phyloP scores from a whole-genome alignment of 352 stramenopile genomes.

The Phytophthora agathidicida region DNA sequence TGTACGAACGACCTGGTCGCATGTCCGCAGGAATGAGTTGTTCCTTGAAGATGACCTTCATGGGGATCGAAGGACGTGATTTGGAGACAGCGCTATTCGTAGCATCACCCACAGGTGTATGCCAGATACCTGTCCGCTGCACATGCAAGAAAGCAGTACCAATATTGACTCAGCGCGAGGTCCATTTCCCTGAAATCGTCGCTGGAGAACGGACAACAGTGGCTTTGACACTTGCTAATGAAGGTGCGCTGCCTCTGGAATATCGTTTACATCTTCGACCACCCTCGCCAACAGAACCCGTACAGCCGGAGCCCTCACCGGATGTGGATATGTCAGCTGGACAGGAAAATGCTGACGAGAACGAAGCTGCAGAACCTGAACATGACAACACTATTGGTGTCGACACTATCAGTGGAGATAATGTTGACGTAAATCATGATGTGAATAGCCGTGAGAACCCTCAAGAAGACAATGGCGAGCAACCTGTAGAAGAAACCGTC shows the following conservation, averaged over 20 bases:
- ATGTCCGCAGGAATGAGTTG: constrained; percentile 92
- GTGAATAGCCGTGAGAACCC: background rate
- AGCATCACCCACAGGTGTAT: constrained; percentile 79
- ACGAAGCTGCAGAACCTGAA: background rate
- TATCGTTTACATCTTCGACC: constrained; percentile 36
- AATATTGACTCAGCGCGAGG: constrained; percentile 36
- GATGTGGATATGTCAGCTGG: background rate
- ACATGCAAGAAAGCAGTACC: constrained; percentile 85
- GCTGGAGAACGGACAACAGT: constrained; percentile 76
- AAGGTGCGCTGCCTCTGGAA: constrained; percentile 68
- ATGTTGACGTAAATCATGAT: background rate
- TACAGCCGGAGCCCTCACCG: background rate
- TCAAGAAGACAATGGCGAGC: constrained; percentile 9
- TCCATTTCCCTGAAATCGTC: constrained; percentile 79
- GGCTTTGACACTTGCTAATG: constrained; percentile 67
- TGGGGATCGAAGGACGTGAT: constrained; percentile 59
- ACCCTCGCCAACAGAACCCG: background rate
- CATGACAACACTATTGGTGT: background rate
- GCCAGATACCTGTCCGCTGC: constrained; percentile 81
- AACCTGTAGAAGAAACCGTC: background rate
- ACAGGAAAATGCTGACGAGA: background rate
- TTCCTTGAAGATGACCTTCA: constrained; percentile 75
- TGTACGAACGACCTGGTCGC: constrained; percentile 84
- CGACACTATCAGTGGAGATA: background rate
- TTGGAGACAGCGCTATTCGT: constrained; percentile 68